Evolutionary conservation across 352 stramenopile genomes (phyloP), one percentile per base, ranked within the genome.

Genomic region (Synura sp.): DNA sequence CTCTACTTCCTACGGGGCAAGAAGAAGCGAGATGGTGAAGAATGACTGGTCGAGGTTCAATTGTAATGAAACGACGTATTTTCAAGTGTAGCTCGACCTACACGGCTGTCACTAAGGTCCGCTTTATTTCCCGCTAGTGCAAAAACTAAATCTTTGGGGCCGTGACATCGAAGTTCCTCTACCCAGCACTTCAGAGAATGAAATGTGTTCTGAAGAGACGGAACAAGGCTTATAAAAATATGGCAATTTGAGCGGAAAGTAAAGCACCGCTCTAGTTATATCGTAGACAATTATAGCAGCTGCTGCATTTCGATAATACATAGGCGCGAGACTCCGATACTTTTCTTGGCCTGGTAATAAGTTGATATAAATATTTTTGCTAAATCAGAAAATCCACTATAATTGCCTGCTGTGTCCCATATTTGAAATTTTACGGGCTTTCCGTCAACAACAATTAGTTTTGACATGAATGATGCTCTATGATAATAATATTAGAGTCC

Each of bases 291-390:
- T 88, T 81, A 99, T 95, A 5, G 95, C 95, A 7, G 93, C 94
- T 3, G 93, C 91, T n/a, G 95, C 95, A 80, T 93, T 93, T 74
- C 95, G 87, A 85, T 99, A 99, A 86, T 98, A 99, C 93, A 99
- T 98, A 22, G 95, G 95, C 32, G 95, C 94, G 42, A 99, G 84
- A 59, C 90, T 96, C 79, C 97, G 92, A 83, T 98, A 98, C 83
- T 77, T 83, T 38, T 83, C 79, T 42, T 93, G 78, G 14, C 53
- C 77, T 33, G 32, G 2, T 19, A 41, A 55, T 12, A 12, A 42
- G 80, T 69, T 67, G 31, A 22, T 67, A 55, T n/a, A 14, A 32
- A 59, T 41, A 12, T 19, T 1, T 82, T 15, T 9, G 34, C 36
- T 82, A 67, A 60, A 1, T 60, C 29, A 4, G 31, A 59, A 53